phyloP scores from a whole-genome alignment of 257 asterid genomes.

The Eucommia ulmoides region DNA sequence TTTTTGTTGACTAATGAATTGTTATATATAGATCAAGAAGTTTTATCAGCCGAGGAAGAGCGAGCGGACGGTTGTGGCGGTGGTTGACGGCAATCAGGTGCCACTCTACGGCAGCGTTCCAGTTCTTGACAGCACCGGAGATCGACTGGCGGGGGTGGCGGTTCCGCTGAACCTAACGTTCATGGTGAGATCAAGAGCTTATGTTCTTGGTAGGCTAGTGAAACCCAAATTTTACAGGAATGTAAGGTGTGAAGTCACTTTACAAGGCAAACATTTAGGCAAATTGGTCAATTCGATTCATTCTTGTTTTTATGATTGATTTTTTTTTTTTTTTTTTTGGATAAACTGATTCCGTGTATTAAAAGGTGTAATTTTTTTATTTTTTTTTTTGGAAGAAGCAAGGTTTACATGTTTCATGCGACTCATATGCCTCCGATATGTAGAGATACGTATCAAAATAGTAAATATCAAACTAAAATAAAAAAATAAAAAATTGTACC shows the following conservation, averaged over 20 bases:
- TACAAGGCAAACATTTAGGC: constrained; percentile 48
- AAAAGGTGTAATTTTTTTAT: no score
- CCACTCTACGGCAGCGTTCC: constrained; percentile 89
- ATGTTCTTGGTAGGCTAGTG: constrained; percentile 67
- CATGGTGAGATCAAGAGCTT: constrained; percentile 59
- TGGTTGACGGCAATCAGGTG: constrained; percentile 56
- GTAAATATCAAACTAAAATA: no score
- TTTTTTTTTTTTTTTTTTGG: no score
- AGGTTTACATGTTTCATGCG: no score
- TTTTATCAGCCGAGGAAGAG: constrained; percentile 70
- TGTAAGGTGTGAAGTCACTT: constrained; percentile 33
- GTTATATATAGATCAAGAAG: constrained; percentile 38
- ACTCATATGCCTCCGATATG: no score
- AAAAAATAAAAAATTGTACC: no score
- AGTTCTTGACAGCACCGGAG: constrained; percentile 20
- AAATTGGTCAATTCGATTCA: constrained; percentile 37
- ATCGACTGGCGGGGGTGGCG: constrained; percentile 21
- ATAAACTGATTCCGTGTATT: no score
- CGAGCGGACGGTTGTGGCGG: constrained; percentile 29
- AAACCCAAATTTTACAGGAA: constrained; percentile 44
- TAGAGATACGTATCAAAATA: no score
- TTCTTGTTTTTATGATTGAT: constrained; percentile 40
- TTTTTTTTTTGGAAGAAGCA: no score
- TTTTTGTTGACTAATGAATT: constrained; percentile 2
- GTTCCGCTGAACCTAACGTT: constrained; percentile 71